Percentiles rank a stretch among this genome's conserved stretches.
phyloP scores from a whole-genome alignment of 805 yeast species.

The Sporopachydermia lactativora region DNA sequence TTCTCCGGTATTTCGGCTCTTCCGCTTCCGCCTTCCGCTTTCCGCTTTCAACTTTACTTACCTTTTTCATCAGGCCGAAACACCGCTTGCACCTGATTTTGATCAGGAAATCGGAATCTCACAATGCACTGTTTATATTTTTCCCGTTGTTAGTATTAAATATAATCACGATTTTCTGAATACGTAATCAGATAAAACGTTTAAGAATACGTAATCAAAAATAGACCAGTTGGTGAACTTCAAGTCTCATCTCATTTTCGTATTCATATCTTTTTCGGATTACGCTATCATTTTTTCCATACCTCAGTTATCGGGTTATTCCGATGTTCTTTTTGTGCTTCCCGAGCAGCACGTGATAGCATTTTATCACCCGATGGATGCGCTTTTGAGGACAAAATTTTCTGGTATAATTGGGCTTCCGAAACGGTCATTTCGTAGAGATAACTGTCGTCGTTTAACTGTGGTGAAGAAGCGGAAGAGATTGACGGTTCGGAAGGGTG shows the following conservation, averaged over 20 bases:
- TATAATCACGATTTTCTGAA: no score
- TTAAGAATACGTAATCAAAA: no score
- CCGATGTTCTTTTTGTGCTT: slow-evolving; percentile 16
- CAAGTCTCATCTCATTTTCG: no score
- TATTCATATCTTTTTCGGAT: background rate
- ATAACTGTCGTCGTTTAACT: slow-evolving; percentile 20
- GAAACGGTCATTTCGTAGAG: slow-evolving; percentile 32
- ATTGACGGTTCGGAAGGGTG: background rate
- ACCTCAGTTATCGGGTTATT: background rate
- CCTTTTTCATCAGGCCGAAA: slow-evolving; percentile 30
- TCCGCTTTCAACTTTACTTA: slow-evolving; percentile 17
- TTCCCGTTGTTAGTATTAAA: background rate
- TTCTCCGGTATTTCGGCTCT: no score
- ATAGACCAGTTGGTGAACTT: no score
- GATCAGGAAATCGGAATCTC: slow-evolving; percentile 46
- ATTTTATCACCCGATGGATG: slow-evolving; percentile 24
- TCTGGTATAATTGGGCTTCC: slow-evolving; percentile 41
- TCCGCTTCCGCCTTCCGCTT: no score
- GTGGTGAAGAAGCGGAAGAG: slow-evolving; percentile 1
- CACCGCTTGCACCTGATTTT: slow-evolving; percentile 33
- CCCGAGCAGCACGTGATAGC: slow-evolving; percentile 27
- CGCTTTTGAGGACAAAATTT: slow-evolving; percentile 30
- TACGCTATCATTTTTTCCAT: background rate
- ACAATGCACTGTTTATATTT: slow-evolving; percentile 24
- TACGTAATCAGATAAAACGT: no score